These are phyloP conservation scores for Monilinia fructicola DNA, from an alignment of 2,329 filamentous ascomycete genomes.

Conservation along the genomic window DNA sequence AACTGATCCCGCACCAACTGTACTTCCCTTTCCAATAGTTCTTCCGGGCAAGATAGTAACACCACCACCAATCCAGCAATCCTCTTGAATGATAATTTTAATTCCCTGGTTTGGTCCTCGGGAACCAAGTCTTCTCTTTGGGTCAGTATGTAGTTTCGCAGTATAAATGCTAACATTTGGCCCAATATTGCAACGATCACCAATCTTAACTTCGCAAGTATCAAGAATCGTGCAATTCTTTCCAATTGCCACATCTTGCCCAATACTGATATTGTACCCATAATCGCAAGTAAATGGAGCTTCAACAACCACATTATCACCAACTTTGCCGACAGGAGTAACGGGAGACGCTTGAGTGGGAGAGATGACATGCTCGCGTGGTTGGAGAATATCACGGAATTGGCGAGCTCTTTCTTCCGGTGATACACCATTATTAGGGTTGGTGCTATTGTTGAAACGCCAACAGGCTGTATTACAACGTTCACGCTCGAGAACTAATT, in stretches of 20 bases:
- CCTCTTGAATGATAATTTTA: constrained; percentile 72
- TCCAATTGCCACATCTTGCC: constrained; percentile 79
- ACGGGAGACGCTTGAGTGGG: constrained; percentile 53
- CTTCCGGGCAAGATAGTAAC: constrained; percentile 60
- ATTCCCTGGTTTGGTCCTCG: constrained; percentile 70
- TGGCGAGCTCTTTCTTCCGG: constrained; percentile 65
- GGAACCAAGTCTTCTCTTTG: constrained; percentile 70
- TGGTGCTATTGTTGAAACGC: constrained; percentile 82
- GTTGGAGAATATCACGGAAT: constrained; percentile 70
- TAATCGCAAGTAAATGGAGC: constrained; percentile 92
- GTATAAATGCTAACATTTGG: constrained; percentile 86
- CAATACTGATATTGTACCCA: constrained; percentile 90
- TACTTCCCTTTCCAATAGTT: constrained; percentile 53
- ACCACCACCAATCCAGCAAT: constrained; percentile 64
- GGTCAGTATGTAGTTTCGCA: constrained; percentile 69
- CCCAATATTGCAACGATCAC: constrained; percentile 73
- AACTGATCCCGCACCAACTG: constrained; percentile 54
- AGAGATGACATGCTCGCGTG: constrained; percentile 57
- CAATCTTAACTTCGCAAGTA: constrained; percentile 79
- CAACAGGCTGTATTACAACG: constrained; percentile 78
- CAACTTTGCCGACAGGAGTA: constrained; percentile 61
- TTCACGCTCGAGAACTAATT: constrained; percentile 80
- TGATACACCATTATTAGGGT: constrained; percentile 70
- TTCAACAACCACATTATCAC: constrained; percentile 76
- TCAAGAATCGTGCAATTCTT: constrained; percentile 85